These are phyloP conservation scores for Colletotrichum sp. DNA, from an alignment of 2,329 filamentous ascomycete genomes.

Conservation along the genomic window DNA sequence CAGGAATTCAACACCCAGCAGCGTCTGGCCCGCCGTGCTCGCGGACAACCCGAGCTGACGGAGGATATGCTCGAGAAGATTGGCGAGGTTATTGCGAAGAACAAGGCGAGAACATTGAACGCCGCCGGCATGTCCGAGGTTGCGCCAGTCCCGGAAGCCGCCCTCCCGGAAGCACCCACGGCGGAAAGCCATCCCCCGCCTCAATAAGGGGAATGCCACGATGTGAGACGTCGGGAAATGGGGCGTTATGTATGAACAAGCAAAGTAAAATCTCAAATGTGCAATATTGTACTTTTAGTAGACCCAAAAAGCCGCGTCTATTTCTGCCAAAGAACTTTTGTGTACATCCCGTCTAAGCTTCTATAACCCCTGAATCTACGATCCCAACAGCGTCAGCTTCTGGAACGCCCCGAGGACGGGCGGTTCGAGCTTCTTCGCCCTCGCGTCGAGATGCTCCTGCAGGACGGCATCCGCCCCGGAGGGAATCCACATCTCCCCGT, in stretches of 20 bases:
- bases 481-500: conserved; percentile 34
- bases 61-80: conserved; percentile 67
- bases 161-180: background rate
- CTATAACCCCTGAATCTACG: conserved; percentile 20
- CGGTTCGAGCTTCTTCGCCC: conserved; percentile 49
- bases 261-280: conserved; percentile 20
- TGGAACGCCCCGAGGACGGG: conserved; percentile 55
- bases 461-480: conserved; percentile 59
- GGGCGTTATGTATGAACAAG: conserved; percentile 11
- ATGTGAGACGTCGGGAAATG: background rate
- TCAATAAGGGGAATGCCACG: background rate
- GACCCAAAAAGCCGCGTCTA: conserved; percentile 2
- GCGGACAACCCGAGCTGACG: conserved; percentile 61
- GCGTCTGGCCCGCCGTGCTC: conserved; percentile 54
- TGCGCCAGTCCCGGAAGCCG: background rate
- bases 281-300: conserved; percentile 25
- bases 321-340: background rate
- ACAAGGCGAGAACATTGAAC: conserved; percentile 47
- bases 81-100: conserved; percentile 64
- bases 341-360: background rate
- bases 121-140: conserved; percentile 41
- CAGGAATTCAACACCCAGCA: conserved; percentile 64
- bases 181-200: background rate
- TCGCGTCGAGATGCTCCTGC: conserved; percentile 53
- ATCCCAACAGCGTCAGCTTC: conserved; percentile 57